Conservation (phyloP, 805 yeast species). For the Wickerhamiella musiphila region DNA sequence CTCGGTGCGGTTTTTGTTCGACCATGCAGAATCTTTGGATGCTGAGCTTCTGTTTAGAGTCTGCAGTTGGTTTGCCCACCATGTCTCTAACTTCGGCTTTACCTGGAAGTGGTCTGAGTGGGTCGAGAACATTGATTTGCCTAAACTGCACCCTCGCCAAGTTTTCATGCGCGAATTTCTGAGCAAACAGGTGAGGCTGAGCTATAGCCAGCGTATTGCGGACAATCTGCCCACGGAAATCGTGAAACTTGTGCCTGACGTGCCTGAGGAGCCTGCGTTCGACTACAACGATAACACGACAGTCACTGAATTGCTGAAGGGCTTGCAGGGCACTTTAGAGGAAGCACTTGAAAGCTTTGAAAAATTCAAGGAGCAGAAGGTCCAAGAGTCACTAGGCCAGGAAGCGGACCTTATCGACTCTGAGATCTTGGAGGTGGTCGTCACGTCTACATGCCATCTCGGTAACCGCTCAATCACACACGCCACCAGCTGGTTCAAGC, state of each 20-base stretch:
- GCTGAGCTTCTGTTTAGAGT: slow-evolving; percentile 57
- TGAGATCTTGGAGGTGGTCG: slow-evolving; percentile 40
- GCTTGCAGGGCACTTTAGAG: slow-evolving; percentile 13
- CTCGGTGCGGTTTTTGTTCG: slow-evolving; percentile 69
- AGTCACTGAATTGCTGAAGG: slow-evolving; percentile 24
- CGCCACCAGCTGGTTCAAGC: slow-evolving; percentile 37
- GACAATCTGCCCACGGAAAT: slow-evolving; percentile 48
- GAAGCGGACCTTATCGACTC: slow-evolving; percentile 24
- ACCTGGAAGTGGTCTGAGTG: slow-evolving; percentile 98
- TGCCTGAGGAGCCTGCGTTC: slow-evolving; percentile 23
- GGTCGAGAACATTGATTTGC: slow-evolving; percentile 32
- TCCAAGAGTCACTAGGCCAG: slow-evolving; percentile 19
- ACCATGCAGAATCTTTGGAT: slow-evolving; percentile 48
- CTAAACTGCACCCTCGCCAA: slow-evolving; percentile 50
- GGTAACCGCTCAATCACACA: slow-evolving; percentile 82
- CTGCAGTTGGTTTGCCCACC: slow-evolving; percentile 84
- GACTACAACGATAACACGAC: slow-evolving; percentile 24
- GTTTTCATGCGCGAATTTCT: slow-evolving; percentile 63
- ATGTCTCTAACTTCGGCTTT: slow-evolving; percentile 81
- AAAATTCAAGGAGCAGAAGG: slow-evolving; percentile 18
- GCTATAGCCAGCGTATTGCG: slow-evolving; percentile 55
- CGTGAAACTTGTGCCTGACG: slow-evolving; percentile 26
- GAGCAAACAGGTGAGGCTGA: slow-evolving; percentile 65
- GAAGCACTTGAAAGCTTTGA: slow-evolving; percentile 20
- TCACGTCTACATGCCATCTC: slow-evolving; percentile 59